Percentiles rank a stretch among this genome's conserved stretches.
phyloP scores from a whole-genome alignment of 352 stramenopile genomes.

The Aphanomyces astaci region DNA sequence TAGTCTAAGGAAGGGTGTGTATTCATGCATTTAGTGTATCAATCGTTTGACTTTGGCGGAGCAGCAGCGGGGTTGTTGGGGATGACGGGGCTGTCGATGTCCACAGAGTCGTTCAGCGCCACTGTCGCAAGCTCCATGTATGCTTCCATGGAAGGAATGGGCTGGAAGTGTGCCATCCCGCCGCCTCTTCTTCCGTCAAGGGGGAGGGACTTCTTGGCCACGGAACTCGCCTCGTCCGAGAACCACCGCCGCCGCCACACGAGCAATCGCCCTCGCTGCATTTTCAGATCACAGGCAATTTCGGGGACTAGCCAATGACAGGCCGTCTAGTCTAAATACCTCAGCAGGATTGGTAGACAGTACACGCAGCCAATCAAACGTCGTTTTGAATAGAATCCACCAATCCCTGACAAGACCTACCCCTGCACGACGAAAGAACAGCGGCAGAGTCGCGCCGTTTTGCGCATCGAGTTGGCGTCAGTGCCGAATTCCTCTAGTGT shows the following conservation, averaged over 20 bases:
- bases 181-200: background rate
- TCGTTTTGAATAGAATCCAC: background rate
- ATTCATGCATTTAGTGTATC: background rate
- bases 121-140: slow-evolving; percentile 10
- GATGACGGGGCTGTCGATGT: background rate
- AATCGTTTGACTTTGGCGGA: background rate
- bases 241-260: background rate
- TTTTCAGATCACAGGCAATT: background rate
- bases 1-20: slow-evolving; percentile 49
- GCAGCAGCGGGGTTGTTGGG: background rate
- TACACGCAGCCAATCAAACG: background rate
- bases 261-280: background rate
- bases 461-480: background rate
- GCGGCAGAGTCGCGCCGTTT: background rate
- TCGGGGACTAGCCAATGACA: background rate
- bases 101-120: background rate
- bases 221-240: background rate
- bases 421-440: slow-evolving; percentile 4
- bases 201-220: background rate
- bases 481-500: background rate
- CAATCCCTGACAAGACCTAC: slow-evolving; percentile 1
- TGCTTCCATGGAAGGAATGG: background rate
- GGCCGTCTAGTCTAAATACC: background rate
- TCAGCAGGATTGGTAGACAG: background rate
- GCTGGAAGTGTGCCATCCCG: slow-evolving; percentile 1